These are phyloP conservation scores for Pythium insidiosum DNA, from an alignment of 352 stramenopile species.

Conservation along the genomic window DNA sequence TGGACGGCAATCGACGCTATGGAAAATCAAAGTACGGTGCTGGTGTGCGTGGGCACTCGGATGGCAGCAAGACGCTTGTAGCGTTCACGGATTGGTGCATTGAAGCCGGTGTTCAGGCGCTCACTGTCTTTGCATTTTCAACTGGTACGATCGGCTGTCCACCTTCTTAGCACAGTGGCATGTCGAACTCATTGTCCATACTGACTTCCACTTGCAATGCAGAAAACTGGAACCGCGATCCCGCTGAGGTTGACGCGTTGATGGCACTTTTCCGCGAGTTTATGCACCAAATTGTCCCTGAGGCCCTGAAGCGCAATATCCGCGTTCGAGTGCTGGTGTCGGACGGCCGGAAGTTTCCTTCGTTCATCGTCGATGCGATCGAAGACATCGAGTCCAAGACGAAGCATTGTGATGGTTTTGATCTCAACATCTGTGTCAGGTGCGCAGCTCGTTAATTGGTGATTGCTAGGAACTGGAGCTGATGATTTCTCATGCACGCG, in stretches of 20 bases:
- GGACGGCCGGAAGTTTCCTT: slow-evolving; percentile 60
- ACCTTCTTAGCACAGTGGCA: background rate
- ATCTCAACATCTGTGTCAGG: slow-evolving; percentile 82
- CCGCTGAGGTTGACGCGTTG: slow-evolving; percentile 82
- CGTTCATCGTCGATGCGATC: slow-evolving; percentile 58
- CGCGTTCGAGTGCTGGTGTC: slow-evolving; percentile 89
- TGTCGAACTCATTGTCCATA: background rate
- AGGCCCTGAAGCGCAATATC: slow-evolving; percentile 87
- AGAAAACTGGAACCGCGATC: slow-evolving; percentile 94
- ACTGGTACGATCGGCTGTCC: slow-evolving; percentile 41
- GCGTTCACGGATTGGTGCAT: slow-evolving; percentile 97
- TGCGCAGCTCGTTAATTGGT: no score
- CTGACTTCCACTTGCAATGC: background rate
- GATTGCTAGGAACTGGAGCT: no score
- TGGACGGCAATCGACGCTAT: slow-evolving; percentile 96
- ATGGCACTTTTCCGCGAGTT: slow-evolving; percentile 95
- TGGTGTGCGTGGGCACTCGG: slow-evolving; percentile 86
- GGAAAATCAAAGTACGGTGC: slow-evolving; percentile 78
- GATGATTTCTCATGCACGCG: no score
- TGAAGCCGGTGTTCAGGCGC: slow-evolving; percentile 76
- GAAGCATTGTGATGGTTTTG: slow-evolving; percentile 65
- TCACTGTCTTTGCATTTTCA: slow-evolving; percentile 95
- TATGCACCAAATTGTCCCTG: slow-evolving; percentile 89
- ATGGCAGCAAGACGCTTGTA: slow-evolving; percentile 93
- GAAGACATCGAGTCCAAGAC: slow-evolving; percentile 86